Evolutionary conservation across 2,329 filamentous ascomycete species (phyloP).

Genomic region (Fusarium sp.): DNA sequence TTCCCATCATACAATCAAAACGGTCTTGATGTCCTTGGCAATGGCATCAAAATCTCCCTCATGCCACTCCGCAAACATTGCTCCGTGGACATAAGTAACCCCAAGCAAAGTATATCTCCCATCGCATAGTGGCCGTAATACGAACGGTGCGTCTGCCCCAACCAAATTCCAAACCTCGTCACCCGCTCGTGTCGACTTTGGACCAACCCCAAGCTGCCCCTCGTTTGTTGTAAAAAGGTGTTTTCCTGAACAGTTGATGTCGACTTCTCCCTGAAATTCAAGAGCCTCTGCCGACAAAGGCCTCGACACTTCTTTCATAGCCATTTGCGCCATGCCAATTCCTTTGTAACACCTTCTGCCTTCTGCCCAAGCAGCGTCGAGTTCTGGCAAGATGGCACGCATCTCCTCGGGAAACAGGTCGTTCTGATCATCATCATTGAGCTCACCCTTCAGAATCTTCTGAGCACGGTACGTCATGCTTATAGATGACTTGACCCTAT

Average conservation of each 20-base stretch:
- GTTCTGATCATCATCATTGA: background rate
- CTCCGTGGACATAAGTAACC: background rate
- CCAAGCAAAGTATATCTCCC: background rate
- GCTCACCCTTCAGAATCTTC: background rate
- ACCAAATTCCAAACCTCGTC: background rate
- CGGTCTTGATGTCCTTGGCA: background rate
- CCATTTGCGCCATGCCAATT: background rate
- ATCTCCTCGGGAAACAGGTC: background rate
- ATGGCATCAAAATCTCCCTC: background rate
- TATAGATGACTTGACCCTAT: background rate
- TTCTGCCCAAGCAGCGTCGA: background rate
- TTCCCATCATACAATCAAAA: background rate
- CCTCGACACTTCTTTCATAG: background rate
- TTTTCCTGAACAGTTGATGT: background rate
- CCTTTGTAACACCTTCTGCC: background rate
- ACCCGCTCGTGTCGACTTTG: background rate
- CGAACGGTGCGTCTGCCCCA: background rate
- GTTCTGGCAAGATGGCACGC: background rate
- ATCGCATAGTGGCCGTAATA: background rate
- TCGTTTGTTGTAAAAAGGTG: background rate
- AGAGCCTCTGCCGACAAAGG: background rate
- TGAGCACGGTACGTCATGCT: background rate
- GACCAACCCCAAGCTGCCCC: background rate
- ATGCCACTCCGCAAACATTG: background rate
- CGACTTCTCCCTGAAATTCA: background rate